These are phyloP conservation scores for Fomitopsis pinicola DNA, from an alignment of 1,284 basidiomycete species.

Conservation along the genomic window DNA sequence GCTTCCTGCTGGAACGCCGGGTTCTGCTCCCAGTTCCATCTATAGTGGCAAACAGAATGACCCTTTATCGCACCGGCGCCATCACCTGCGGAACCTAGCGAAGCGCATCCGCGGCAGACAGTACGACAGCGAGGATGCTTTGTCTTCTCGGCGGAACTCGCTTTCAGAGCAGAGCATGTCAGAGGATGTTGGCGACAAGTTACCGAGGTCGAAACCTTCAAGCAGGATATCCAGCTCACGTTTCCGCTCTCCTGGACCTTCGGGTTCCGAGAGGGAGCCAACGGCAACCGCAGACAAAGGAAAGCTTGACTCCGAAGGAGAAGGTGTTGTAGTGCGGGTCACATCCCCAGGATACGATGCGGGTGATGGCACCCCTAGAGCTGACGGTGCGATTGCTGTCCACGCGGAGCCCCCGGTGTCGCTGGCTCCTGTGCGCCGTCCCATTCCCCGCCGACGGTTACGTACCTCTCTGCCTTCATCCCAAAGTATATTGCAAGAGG, in stretches of 20 bases:
- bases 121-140: constrained; percentile 41
- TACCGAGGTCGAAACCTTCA: constrained; percentile 12
- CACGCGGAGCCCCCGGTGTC: not conserved
- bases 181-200: constrained; percentile 24
- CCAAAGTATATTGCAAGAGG: constrained; percentile 11
- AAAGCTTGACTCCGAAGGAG: not conserved
- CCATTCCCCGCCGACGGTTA: constrained; percentile 18
- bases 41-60: constrained; percentile 35
- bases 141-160: constrained; percentile 43
- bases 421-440: not conserved
- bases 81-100: constrained; percentile 34
- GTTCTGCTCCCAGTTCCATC: constrained; percentile 29
- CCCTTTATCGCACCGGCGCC: constrained; percentile 39
- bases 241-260: not conserved
- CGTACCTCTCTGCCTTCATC: constrained; percentile 25
- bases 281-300: not conserved
- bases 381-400: not conserved
- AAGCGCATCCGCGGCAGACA: constrained; percentile 32
- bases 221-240: constrained; percentile 11
- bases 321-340: not conserved
- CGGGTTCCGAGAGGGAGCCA: not conserved
- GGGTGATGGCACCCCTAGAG: constrained; percentile 9
- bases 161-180: constrained; percentile 41
- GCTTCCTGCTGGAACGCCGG: constrained; percentile 23
- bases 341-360: not conserved